Evolutionary conservation across 805 yeast genomes (phyloP).

Genomic region (Candida pini): DNA sequence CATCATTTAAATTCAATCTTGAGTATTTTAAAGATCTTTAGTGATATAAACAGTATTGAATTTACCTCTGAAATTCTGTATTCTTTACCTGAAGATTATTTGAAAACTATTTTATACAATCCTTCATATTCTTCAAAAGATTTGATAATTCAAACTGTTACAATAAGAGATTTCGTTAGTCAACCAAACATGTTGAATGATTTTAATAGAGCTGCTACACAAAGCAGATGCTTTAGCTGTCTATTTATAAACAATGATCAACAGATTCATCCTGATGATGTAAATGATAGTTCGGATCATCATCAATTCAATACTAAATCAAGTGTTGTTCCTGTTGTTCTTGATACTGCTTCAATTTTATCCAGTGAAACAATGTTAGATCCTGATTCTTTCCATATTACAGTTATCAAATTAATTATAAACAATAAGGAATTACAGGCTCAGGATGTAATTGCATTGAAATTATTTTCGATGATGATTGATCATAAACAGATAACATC

Average conservation of each 20-base stretch:
- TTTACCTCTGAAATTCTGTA: slow-evolving; percentile 29
- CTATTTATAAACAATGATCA: slow-evolving; percentile 26
- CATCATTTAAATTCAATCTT: slow-evolving; percentile 32
- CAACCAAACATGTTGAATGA: slow-evolving; percentile 8
- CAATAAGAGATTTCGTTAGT: slow-evolving; percentile 16
- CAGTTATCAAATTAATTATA: slow-evolving; percentile 18
- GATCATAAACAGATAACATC: slow-evolving; percentile 12
- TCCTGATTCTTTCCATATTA: slow-evolving; percentile 24
- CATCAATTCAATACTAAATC: neutral
- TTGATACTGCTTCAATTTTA: slow-evolving; percentile 10
- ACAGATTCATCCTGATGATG: slow-evolving; percentile 4
- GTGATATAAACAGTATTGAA: slow-evolving; percentile 24
- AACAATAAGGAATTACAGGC: slow-evolving; percentile 11
- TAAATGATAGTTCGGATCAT: neutral
- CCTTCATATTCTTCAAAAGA: slow-evolving; percentile 14
- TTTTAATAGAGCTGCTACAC: slow-evolving; percentile 10
- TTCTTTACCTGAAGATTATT: slow-evolving; percentile 22
- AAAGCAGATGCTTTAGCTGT: slow-evolving; percentile 11
- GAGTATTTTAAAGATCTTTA: slow-evolving; percentile 28
- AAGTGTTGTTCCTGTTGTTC: neutral
- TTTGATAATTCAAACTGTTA: slow-evolving; percentile 21
- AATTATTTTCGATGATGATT: slow-evolving; percentile 19
- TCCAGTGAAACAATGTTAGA: slow-evolving; percentile 24
- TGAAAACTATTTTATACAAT: slow-evolving; percentile 20
- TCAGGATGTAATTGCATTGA: slow-evolving; percentile 20